Base-by-base conservation (phyloP, 1,284 basidiomycete species). In the Ustilago hordei region DNA sequence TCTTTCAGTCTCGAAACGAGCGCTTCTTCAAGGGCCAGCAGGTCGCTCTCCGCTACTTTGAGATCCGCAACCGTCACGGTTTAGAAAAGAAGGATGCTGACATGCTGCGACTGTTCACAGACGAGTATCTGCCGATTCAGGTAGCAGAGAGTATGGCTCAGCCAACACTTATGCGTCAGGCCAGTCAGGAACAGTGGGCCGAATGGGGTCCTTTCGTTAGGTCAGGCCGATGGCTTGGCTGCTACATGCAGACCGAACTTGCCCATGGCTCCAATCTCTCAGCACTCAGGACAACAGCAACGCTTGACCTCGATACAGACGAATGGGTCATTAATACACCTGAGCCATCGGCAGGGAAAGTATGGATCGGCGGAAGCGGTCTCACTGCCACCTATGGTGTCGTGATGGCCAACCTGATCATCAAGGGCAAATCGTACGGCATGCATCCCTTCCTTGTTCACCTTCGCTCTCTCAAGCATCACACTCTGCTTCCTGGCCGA, bases 391-490 rank as follows among this genome's bases (percentile, higher is more conserved):
- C 80, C 4, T 79, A 81, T 60, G 79, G 72, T 39, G 62, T 81
- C 7, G 75, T 81, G 7, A 80, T 80, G 78, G 80, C 80, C 52
- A 74, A 81, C 47, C 54, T 81, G 35, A 58, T 79, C 56, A 79
- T 81, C 60, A 59, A 64, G 19, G 59, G 36, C 53, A 80, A 79
- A 41, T 61, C 66, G n/a, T 69, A 67, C 50, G 79, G 80, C 56
- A 81, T 81, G 80, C 80, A 81, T 54, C 80, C 80, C 15, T 81
- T 81, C 71, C 65, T 81, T n/a, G 79, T 81, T 1, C 78, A 73
- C 17, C 65, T 81, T 19, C 71, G 80, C 56, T 77, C 76, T 32
- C 75, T 76, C 31, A 23, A 75, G 45, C 67, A 77, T 19, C 80
- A 81, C 58, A 68, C 70, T 23, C 55, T 78, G 17, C 64, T 81